These are phyloP conservation scores for Russula sp. DNA, from an alignment of 768 basidiomycete genomes.

Conservation along the genomic window DNA sequence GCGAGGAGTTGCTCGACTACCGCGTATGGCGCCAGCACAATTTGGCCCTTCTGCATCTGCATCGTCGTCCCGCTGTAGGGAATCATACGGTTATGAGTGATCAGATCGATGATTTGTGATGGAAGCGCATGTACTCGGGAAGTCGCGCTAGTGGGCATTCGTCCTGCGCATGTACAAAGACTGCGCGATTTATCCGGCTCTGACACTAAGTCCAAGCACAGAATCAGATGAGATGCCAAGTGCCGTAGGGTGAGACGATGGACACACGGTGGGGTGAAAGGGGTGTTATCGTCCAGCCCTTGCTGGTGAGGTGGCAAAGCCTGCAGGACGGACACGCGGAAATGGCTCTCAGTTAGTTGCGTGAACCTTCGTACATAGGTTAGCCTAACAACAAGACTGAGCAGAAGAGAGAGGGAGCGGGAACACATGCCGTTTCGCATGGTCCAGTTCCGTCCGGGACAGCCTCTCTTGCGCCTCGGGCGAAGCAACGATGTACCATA, in stretches of 20 bases:
- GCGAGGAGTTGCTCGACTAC: slow-evolving; percentile 69
- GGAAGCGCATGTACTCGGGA: slow-evolving; percentile 52
- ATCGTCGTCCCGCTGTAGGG: slow-evolving; percentile 58
- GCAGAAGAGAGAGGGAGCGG: neutral
- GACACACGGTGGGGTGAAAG: slow-evolving; percentile 58
- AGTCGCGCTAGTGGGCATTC: slow-evolving; percentile 60
- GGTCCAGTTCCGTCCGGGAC: slow-evolving; percentile 75
- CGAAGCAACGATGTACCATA: slow-evolving; percentile 67
- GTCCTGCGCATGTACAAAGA: slow-evolving; percentile 74
- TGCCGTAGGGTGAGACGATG: neutral
- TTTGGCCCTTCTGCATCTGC: too few species aligned
- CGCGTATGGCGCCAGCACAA: slow-evolving; percentile 71
- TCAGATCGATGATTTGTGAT: neutral
- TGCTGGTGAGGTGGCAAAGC: slow-evolving; percentile 73
- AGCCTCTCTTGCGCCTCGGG: slow-evolving; percentile 70
- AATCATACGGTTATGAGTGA: neutral
- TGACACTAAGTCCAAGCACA: slow-evolving; percentile 46
- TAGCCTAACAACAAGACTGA: neutral
- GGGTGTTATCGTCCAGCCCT: slow-evolving; percentile 65
- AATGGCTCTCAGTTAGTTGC: slow-evolving; percentile 69
- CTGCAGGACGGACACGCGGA: slow-evolving; percentile 73
- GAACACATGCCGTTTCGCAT: slow-evolving; percentile 58
- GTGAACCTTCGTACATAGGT: slow-evolving; percentile 52
- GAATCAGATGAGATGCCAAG: slow-evolving; percentile 13
- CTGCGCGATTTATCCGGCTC: slow-evolving; percentile 72